Conservation (phyloP, 768 basidiomycete genomes). For the Suillus decipiens region DNA sequence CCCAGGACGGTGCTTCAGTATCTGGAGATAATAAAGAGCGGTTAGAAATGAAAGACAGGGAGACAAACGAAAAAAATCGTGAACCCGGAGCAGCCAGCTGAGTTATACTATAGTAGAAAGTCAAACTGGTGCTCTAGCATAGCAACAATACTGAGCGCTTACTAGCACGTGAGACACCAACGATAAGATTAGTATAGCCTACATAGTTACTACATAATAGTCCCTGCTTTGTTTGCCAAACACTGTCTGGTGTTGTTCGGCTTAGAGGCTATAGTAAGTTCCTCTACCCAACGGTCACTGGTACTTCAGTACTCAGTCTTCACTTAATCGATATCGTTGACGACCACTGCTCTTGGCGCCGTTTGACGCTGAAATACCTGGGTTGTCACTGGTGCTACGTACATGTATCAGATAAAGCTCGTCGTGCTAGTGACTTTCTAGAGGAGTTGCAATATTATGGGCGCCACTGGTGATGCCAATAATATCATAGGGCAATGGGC, state of each 20-base stretch:
- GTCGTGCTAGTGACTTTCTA: neutral
- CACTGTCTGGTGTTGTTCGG: neutral
- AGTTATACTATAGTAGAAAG: neutral
- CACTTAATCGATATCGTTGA: neutral
- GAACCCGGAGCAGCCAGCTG: conserved; percentile 21
- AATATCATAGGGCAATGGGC: neutral
- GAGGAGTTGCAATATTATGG: neutral
- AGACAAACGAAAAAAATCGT: conserved; percentile 21
- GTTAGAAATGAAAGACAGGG: conserved; percentile 17
- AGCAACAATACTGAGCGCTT: neutral
- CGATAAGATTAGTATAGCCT: neutral
- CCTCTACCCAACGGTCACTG: neutral
- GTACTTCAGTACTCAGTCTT: too few relatives aligned
- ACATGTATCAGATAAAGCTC: neutral
- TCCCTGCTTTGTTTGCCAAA: neutral
- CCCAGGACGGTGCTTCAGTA: neutral
- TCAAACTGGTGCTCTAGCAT: neutral
- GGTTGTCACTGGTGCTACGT: neutral
- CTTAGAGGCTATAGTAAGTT: neutral
- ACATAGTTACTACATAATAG: neutral
- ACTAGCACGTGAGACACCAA: neutral
- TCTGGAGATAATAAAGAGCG: conserved; percentile 15
- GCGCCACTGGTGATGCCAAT: neutral
- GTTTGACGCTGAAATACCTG: neutral
- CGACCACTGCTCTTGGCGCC: neutral